A percentile compares a stretch with the other conserved stretches of the same genome.
phyloP scores from a whole-genome alignment of 2,329 filamentous ascomycete genomes.

The Phyllosticta paracitricarpa region DNA sequence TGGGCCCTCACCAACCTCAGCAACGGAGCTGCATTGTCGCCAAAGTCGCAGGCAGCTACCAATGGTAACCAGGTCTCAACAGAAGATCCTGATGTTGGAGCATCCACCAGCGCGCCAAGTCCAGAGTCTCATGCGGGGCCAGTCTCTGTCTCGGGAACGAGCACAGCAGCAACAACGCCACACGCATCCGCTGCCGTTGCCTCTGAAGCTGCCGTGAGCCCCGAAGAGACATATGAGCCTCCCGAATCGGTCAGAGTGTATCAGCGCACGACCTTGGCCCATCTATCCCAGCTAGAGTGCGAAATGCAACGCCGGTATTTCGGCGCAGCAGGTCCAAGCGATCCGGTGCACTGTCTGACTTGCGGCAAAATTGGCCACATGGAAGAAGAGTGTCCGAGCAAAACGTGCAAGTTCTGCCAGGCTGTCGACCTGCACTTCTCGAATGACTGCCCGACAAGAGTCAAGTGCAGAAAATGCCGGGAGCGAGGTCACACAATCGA shows the following conservation, averaged over 20 bases:
- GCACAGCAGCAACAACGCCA: not conserved
- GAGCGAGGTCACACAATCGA: constrained; percentile 49
- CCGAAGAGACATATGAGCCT: not conserved
- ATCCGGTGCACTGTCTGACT: constrained; percentile 31
- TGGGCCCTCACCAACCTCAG: not conserved
- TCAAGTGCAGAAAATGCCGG: constrained; percentile 50
- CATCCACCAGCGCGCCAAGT: not conserved
- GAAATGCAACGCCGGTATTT: constrained; percentile 30
- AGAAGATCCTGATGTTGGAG: not conserved
- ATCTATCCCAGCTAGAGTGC: constrained; percentile 11
- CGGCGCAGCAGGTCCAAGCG: constrained; percentile 26
- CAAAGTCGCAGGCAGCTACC: not conserved
- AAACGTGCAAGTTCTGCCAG: constrained; percentile 35
- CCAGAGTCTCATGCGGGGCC: not conserved
- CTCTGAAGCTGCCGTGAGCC: not conserved
- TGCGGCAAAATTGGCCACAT: constrained; percentile 36
- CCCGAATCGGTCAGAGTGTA: not conserved
- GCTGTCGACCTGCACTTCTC: constrained; percentile 36
- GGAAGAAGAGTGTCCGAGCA: constrained; percentile 32
- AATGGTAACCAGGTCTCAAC: not conserved
- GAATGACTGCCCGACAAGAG: constrained; percentile 41
- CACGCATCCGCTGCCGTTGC: not conserved
- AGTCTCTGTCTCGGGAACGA: not conserved
- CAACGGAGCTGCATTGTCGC: not conserved
- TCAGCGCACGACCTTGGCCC: not conserved